Evolutionary conservation across 1,284 basidiomycete species (phyloP).

Genomic region (Cutaneotrichosporon cavernicola): DNA sequence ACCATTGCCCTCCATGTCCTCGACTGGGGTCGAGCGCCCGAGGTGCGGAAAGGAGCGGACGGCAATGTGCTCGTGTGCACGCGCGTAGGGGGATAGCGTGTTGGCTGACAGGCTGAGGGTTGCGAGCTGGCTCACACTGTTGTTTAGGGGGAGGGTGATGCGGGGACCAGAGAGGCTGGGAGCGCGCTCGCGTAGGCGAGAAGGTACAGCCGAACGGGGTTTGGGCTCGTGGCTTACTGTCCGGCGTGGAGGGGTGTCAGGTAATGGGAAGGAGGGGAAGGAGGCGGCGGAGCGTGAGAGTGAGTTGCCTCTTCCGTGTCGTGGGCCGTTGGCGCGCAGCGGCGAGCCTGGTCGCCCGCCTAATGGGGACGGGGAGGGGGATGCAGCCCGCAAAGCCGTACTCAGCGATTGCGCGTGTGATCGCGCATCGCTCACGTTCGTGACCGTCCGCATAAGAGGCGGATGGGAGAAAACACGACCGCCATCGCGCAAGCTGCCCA

Average conservation of each 20-base stretch:
- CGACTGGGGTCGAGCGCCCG: slow-evolving; percentile 23
- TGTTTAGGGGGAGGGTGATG: slow-evolving; percentile 73
- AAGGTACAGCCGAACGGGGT: background rate
- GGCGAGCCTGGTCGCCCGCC: slow-evolving; percentile 1
- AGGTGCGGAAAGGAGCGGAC: slow-evolving; percentile 75
- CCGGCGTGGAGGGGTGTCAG: background rate
- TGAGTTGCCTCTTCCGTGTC: background rate
- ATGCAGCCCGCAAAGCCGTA: background rate
- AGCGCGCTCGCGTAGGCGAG: slow-evolving; percentile 14
- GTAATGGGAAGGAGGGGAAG: background rate
- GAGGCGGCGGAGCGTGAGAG: background rate
- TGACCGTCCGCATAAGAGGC: slow-evolving; percentile 6
- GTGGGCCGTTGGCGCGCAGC: background rate
- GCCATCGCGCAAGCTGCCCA: slow-evolving; percentile 14
- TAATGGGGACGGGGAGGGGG: background rate
- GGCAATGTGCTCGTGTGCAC: slow-evolving; percentile 81
- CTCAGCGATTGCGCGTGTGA: background rate
- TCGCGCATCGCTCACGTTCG: background rate
- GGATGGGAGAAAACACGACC: slow-evolving; percentile 9
- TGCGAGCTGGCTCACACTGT: slow-evolving; percentile 74
- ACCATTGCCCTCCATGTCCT: slow-evolving; percentile 28
- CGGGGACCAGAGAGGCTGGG: slow-evolving; percentile 6
- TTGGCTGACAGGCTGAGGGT: slow-evolving; percentile 81
- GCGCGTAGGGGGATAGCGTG: slow-evolving; percentile 85
- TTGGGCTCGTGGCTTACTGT: background rate